Conservation (phyloP, 2,329 filamentous ascomycete species). For the Erysiphe pulchra region DNA sequence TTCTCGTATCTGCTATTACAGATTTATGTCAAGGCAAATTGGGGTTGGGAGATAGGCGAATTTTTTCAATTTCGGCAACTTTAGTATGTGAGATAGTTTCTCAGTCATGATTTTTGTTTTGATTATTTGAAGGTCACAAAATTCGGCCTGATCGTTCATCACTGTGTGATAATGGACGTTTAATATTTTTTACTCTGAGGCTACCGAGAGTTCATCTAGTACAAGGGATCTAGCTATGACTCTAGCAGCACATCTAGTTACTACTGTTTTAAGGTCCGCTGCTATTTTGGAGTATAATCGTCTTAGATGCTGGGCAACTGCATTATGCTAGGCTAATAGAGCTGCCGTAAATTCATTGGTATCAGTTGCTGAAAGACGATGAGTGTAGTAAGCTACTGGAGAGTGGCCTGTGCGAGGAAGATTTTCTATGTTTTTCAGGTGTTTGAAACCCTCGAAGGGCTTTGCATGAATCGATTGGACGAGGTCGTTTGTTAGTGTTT, state of each 20-base stretch:
- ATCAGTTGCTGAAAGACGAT: too few species aligned
- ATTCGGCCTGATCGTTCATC: neutral
- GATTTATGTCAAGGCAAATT: neutral
- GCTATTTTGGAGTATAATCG: neutral
- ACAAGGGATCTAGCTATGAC: neutral
- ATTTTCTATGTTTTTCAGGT: too few species aligned
- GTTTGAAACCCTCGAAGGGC: too few species aligned
- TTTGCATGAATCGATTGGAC: too few species aligned
- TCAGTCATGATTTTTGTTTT: neutral
- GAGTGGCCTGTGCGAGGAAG: neutral
- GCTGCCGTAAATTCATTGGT: too few species aligned
- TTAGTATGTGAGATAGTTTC: neutral
- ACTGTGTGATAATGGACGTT: too few species aligned
- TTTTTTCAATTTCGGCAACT: neutral
- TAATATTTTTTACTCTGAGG: neutral
- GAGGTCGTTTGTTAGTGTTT: too few species aligned
- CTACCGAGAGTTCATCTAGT: neutral
- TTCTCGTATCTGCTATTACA: neutral
- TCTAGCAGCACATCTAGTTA: neutral
- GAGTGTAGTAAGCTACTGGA: too few species aligned
- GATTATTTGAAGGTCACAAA: neutral
- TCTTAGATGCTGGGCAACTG: neutral
- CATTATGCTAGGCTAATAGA: neutral
- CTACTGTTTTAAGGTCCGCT: neutral
- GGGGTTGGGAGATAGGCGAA: neutral